These are phyloP conservation scores for Hypoxylon sp. DNA, from an alignment of 2,329 filamentous ascomycete genomes.

Conservation along the genomic window DNA sequence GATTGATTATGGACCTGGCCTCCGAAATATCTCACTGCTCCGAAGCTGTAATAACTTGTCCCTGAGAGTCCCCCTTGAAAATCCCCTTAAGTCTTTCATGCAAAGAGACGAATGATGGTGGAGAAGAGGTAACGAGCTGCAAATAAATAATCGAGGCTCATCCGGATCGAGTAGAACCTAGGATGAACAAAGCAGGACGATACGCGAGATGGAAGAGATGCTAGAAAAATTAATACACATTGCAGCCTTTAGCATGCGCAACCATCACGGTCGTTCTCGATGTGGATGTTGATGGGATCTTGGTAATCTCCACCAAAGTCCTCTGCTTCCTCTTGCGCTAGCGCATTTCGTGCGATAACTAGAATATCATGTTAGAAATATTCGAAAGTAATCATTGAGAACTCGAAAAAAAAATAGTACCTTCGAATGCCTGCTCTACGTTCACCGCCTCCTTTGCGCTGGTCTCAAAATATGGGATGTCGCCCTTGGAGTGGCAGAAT, in stretches of 20 bases:
- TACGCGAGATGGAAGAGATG: constrained; percentile 23
- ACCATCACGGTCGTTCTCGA: constrained; percentile 90
- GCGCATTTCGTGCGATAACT: constrained; percentile 96
- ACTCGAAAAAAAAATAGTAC: constrained; percentile 51
- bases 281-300: constrained; percentile 97
- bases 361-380: constrained; percentile 13
- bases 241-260: constrained; percentile 79
- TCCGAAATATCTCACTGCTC: constrained; percentile 6
- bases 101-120: constrained; percentile 29
- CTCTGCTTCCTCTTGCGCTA: constrained; percentile 96
- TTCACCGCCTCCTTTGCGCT: constrained; percentile 99
- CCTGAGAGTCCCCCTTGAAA: constrained; percentile 19
- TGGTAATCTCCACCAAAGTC: constrained; percentile 98
- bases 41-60: constrained; percentile 17
- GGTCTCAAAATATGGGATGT: constrained; percentile 98
- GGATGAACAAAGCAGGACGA: background rate
- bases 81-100: constrained; percentile 23
- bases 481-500: constrained; percentile 96
- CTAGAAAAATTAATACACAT: constrained; percentile 23
- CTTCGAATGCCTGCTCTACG: constrained; percentile 83
- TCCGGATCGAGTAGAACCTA: background rate
- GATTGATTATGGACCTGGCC: constrained; percentile 22
- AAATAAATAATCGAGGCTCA: constrained; percentile 9
- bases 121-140: constrained; percentile 22
- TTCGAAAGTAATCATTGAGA: background rate